Conservation (phyloP, 2,329 filamentous ascomycete species). For the Aspergillus versicolor region DNA sequence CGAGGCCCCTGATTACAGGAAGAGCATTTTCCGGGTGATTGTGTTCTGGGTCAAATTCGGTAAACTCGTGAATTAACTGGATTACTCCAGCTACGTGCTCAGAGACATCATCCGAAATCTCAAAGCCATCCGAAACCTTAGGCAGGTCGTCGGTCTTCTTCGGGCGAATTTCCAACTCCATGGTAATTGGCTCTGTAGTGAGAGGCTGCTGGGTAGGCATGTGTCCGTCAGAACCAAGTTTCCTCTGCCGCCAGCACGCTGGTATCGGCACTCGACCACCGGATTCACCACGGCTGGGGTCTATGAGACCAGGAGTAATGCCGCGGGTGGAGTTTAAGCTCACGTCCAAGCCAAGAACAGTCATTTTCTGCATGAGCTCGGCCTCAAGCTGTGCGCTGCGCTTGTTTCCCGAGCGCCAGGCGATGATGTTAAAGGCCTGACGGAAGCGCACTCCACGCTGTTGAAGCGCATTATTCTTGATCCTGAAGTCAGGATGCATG, state of each 20-base stretch:
- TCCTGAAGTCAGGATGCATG: constrained; percentile 23
- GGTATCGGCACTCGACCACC: constrained; percentile 22
- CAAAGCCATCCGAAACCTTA: neutral
- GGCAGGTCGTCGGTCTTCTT: neutral
- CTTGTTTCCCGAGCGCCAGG: constrained; percentile 28
- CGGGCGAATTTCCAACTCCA: neutral
- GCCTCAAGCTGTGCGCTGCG: constrained; percentile 16
- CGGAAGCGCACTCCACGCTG: constrained; percentile 28
- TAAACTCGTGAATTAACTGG: neutral
- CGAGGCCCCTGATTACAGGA: constrained; percentile 1
- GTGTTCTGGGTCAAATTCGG: neutral
- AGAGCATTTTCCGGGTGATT: neutral
- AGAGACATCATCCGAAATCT: neutral
- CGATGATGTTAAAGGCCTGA: constrained; percentile 23
- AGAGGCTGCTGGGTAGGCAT: neutral
- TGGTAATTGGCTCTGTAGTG: neutral
- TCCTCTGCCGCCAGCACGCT: neutral
- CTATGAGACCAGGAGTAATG: constrained; percentile 22
- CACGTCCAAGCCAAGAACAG: constrained; percentile 8
- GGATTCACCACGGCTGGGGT: constrained; percentile 18
- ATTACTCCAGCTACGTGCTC: neutral
- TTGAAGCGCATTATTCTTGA: constrained; percentile 27
- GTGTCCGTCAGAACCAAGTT: neutral
- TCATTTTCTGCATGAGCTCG: constrained; percentile 8
- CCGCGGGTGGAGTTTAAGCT: constrained; percentile 21